Evolutionary conservation across 768 basidiomycete species (phyloP).

Genomic region (Termitomyces sp.): DNA sequence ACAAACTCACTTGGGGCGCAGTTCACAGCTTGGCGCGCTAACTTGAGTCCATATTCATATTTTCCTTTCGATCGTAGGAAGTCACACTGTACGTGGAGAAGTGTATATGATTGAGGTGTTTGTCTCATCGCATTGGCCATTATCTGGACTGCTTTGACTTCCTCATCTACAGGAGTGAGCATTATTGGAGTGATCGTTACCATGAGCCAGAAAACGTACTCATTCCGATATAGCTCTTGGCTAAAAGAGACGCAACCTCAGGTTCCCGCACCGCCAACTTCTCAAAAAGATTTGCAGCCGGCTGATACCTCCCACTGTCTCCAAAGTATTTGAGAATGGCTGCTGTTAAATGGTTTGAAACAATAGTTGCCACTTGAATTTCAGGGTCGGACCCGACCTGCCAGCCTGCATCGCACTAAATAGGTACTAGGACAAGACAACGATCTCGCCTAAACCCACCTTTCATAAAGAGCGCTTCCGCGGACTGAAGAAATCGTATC

Average conservation of each 20-base stretch:
- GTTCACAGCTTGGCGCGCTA: conserved; percentile 94
- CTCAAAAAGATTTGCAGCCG: conserved; percentile 91
- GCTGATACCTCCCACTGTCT: conserved; percentile 81
- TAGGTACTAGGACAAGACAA: background rate
- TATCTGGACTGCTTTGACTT: conserved; percentile 96
- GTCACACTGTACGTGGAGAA: conserved; percentile 92
- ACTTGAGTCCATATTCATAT: conserved; percentile 81
- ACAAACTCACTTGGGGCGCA: conserved; percentile 98
- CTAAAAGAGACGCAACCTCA: conserved; percentile 84
- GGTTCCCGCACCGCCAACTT: conserved; percentile 82
- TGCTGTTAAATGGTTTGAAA: conserved; percentile 93
- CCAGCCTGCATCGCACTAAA: conserved; percentile 60
- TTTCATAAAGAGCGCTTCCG: conserved; percentile 84
- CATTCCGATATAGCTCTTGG: conserved; percentile 93
- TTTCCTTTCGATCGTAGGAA: conserved; percentile 86
- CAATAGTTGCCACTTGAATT: conserved; percentile 94
- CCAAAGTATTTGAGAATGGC: conserved; percentile 97
- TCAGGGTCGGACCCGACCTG: conserved; percentile 98
- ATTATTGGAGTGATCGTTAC: background rate
- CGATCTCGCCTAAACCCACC: conserved; percentile 28
- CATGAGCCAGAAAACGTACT: conserved; percentile 48
- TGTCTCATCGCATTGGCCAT: conserved; percentile 78
- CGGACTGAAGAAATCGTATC: conserved; percentile 82
- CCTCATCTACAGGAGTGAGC: conserved; percentile 63
- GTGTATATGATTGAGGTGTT: conserved; percentile 88